Evolutionary conservation across 345 rosid genomes (phyloP), one percentile per base, ranked within the genome.

Genomic region (Lepidium aucheri): DNA sequence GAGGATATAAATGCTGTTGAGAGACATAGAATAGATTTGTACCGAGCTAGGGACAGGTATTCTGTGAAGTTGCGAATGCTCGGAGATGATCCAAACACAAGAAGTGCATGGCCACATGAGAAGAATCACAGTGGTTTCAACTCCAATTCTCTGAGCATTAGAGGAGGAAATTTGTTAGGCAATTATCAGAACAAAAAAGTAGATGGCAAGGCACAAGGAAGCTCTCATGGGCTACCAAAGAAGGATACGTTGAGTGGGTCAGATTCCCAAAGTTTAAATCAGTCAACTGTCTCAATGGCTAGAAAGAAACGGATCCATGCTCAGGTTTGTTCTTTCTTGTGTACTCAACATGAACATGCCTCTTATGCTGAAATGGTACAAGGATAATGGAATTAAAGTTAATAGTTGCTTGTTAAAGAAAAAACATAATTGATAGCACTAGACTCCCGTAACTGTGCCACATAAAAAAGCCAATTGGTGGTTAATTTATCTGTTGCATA

Each of bases 1-100:
- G 99, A 86, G 77, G 99, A 94, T 77, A 74, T 94, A 72, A 87
- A 83, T 67, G 84, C 89, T 9, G 97, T 88, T 43, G 96, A 94
- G 81, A 85, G 84, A 64, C 95, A 90, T 73, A 88, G 97, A 75
- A 76, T 86, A 56, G 97, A 90, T 60, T 76, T 94, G 69, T 85
- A 86, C 63, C 86, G 80, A 47, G 91, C 92, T 49, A 89, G 87
- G 69, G 96, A 90, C 61, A 81, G 80, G 70, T 84, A 90, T 75
- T 83, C 90, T 58, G 77, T 85, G 77, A 90, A 86, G 77, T 73
- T 94, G 74, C 77, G 83, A 72, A 88, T 90, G 89, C 85, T 86
- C 59, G 97, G 89, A 71, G 97, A 90, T 83, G 95, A 88, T 70
- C 75, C 77, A 40, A 74, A 71, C 75, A 46, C 76, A 54, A 78